Evolutionary conservation across 2,329 filamentous ascomycete species (phyloP), one percentile per base, ranked within the genome.

Genomic region (Penicillium sp.): DNA sequence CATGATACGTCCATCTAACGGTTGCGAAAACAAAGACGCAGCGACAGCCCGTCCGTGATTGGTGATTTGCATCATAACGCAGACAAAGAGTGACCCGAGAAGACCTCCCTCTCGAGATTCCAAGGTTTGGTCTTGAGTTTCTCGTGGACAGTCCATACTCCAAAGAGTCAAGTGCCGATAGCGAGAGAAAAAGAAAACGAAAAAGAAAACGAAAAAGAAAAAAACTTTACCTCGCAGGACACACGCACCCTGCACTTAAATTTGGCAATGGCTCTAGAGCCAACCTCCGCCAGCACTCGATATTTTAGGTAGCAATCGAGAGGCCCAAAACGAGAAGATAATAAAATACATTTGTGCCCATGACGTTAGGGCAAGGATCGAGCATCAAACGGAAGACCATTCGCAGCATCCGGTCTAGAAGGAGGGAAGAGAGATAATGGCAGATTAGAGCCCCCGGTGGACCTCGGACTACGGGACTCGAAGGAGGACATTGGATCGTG

Each of bases 1-100:
- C 38, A 27, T 61, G 60, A 62, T 62, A 62, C 58, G 60, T 55
- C 54, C 25, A 53, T 45, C 25, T 31, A 24, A 4, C 20, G 20
- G 20, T 2, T 4, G 22, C 24, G 42, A 8, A 20, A 44, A 31
- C 50, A 50, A 56, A 54, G 45, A 35, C 36, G 48, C 20, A 30
- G 40, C 35, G 8, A 27, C 25, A 11, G 28, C 6, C 38, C 35
- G 28, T 8, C 10, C 14, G 8, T 41, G 39, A 41, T 41, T 27
- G 39, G 22, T 25, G 39, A 25, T 16, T 16, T 10, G 11, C 10
- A 25, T 40, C 6, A 4, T 3, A 8, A 25, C 8, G 20, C 39
- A 27, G 39, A 16, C 35, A 41, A 27, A 16, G 13, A 40, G 24
- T 24, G 38, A 27, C 22, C 20, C 18, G 1, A 13, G 36, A 6